These are phyloP conservation scores for Russula sp. DNA, from an alignment of 768 basidiomycete genomes.

Conservation along the genomic window DNA sequence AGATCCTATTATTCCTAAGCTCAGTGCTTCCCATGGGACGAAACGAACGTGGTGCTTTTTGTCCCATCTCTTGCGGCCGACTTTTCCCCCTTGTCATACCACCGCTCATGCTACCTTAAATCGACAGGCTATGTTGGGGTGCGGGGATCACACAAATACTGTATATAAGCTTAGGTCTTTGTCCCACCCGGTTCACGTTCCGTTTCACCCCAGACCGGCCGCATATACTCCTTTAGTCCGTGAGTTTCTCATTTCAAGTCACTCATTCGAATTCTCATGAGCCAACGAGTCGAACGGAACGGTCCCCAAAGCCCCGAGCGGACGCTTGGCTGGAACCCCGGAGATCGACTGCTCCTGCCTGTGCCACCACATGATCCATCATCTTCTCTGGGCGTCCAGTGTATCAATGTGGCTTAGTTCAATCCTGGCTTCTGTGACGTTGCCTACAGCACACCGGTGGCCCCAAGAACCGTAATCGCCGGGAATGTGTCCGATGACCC, in stretches of 20 bases:
- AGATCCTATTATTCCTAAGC: not conserved
- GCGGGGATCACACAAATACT: not conserved
- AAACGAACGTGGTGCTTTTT: no score
- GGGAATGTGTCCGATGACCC: no score
- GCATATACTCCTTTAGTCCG: not conserved
- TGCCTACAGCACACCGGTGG: not conserved
- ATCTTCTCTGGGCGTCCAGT: not conserved
- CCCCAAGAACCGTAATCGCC: not conserved
- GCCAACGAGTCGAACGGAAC: not conserved
- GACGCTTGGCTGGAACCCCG: not conserved
- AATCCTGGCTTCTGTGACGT: not conserved
- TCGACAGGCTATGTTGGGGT: no score
- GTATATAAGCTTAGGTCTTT: not conserved
- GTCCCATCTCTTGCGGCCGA: no score
- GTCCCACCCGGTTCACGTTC: not conserved
- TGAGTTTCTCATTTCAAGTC: not conserved
- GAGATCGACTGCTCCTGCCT: not conserved
- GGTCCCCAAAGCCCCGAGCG: not conserved
- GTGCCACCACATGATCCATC: not conserved
- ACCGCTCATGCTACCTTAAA: no score
- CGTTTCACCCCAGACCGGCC: not conserved
- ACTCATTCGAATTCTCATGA: not conserved
- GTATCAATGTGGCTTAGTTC: not conserved
- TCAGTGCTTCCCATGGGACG: no score
- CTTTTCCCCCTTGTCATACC: no score